phyloP scores from a whole-genome alignment of 2,329 filamentous ascomycete genomes.

The Mycosphaerella sp. region DNA sequence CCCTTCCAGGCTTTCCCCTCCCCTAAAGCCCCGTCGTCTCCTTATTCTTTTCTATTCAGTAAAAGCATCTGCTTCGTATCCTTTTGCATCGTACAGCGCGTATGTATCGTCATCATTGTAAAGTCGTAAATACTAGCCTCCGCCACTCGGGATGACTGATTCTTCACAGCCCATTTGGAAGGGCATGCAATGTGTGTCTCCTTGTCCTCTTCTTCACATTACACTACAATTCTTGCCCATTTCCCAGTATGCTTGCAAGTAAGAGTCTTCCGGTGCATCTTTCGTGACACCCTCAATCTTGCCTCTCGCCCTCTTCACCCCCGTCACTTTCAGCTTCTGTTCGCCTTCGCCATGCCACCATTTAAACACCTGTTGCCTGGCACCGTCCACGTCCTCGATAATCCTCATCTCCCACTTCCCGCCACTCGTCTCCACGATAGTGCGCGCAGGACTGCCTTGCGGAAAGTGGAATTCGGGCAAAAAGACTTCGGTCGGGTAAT shows the following conservation, averaged over 20 bases:
- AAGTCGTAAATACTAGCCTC: too few species aligned
- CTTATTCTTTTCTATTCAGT: too few species aligned
- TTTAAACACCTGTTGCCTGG: constrained; percentile 63
- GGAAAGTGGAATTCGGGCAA: constrained; percentile 93
- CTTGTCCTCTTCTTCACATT: constrained; percentile 32
- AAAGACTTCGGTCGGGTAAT: constrained; percentile 72
- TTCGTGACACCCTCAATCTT: constrained; percentile 35
- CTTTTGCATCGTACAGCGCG: too few species aligned
- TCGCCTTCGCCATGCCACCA: constrained; percentile 93
- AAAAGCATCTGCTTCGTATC: too few species aligned
- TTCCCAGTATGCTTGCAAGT: constrained; percentile 58
- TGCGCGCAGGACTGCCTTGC: constrained; percentile 48
- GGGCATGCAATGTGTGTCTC: background rate
- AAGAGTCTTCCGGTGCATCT: constrained; percentile 62
- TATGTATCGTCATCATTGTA: too few species aligned
- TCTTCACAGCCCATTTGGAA: background rate
- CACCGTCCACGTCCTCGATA: constrained; percentile 59
- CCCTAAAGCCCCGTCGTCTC: too few species aligned
- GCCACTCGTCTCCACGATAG: constrained; percentile 66
- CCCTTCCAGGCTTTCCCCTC: too few species aligned
- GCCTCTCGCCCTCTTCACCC: constrained; percentile 55
- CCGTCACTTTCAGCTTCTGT: constrained; percentile 70
- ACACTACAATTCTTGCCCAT: constrained; percentile 38
- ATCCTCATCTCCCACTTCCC: constrained; percentile 84
- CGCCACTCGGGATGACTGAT: background rate